Percentiles rank a stretch among this genome's conserved stretches.
Conservation (phyloP, 176 grass and related monocot species). For the Dactylis glomerata region DNA sequence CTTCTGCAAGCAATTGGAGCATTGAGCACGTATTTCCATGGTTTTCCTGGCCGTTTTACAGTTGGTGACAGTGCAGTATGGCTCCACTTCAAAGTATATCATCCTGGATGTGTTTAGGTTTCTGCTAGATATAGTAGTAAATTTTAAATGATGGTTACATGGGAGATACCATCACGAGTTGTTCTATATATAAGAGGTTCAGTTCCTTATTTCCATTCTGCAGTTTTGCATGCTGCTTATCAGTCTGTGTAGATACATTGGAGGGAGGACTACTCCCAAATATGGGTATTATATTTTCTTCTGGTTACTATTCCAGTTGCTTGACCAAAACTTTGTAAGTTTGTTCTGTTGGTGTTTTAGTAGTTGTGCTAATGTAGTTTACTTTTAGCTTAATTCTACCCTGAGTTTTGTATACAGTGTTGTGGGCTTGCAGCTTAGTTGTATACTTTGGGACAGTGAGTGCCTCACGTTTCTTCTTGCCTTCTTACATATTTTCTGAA, state of each 20-base stretch:
- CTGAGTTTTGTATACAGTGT: too few relatives aligned
- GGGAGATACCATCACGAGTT: not conserved
- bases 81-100: not conserved
- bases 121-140: not conserved
- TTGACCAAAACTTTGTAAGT: too few relatives aligned
- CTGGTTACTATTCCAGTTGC: too few relatives aligned
- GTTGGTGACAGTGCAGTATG: not conserved
- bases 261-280: too few relatives aligned
- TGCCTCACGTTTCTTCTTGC: too few relatives aligned
- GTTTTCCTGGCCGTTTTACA: not conserved
- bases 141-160: not conserved
- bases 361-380: too few relatives aligned
- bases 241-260: not conserved
- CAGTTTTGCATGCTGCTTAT: not conserved
- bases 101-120: not conserved
- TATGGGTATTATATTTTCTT: too few relatives aligned
- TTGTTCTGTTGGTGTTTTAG: too few relatives aligned
- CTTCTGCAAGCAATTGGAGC: not conserved
- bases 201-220: not conserved
- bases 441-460: too few relatives aligned
- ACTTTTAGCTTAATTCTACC: too few relatives aligned
- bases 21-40: not conserved
- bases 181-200: not conserved
- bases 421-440: too few relatives aligned
- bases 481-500: too few relatives aligned